Evolutionary conservation across 345 rosid species (phyloP).

Genomic region (Cochlearia excelsa): DNA sequence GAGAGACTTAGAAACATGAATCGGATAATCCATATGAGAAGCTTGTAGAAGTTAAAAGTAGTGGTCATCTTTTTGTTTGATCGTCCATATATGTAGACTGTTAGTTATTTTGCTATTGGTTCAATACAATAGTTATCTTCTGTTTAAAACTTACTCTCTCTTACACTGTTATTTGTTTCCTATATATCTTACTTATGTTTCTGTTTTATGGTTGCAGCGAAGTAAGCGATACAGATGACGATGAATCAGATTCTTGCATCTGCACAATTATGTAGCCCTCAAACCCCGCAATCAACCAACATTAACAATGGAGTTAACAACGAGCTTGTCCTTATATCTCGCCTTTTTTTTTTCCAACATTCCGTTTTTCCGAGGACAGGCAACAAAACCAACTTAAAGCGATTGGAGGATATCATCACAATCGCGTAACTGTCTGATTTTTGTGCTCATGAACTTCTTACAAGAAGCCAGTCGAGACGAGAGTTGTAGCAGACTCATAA

Average conservation of each 20-base stretch:
- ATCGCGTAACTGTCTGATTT: conserved; percentile 16
- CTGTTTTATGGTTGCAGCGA: conserved; percentile 58
- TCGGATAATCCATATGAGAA: too few relatives aligned
- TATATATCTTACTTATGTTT: neutral
- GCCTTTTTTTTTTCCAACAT: conserved; percentile 23
- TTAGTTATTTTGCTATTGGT: too few relatives aligned
- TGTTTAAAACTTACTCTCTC: neutral
- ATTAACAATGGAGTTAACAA: conserved; percentile 32
- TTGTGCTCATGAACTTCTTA: conserved; percentile 23
- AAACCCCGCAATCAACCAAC: conserved; percentile 13
- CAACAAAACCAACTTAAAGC: conserved; percentile 14
- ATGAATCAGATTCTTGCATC: conserved; percentile 72
- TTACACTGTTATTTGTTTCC: conserved; percentile 10
- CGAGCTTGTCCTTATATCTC: conserved; percentile 23
- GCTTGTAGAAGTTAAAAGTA: neutral
- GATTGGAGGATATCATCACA: conserved; percentile 18
- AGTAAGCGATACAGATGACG: conserved; percentile 75
- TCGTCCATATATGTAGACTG: too few relatives aligned
- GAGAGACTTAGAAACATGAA: neutral
- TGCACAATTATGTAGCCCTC: conserved; percentile 81
- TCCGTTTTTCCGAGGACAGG: conserved; percentile 24
- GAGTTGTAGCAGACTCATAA: conserved; percentile 20
- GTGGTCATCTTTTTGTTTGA: too few relatives aligned
- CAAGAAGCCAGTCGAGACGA: conserved; percentile 17
- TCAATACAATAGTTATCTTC: neutral